These are phyloP conservation scores for Cicer arietinum DNA, from an alignment of 306 rosid genomes.

Conservation along the genomic window DNA sequence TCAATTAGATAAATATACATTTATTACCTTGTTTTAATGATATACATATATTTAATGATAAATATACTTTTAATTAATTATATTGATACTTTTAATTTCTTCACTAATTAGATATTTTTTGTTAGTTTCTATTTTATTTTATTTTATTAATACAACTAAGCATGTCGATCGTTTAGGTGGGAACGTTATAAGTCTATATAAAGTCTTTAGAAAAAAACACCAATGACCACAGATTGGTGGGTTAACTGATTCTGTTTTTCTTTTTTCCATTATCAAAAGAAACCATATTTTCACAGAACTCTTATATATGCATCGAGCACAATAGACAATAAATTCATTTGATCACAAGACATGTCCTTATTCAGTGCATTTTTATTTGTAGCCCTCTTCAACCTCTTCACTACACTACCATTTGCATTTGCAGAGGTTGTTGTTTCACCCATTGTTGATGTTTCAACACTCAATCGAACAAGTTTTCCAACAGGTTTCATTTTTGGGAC, in stretches of 20 bases:
- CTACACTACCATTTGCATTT: not conserved
- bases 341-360: constrained; percentile 20
- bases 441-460: constrained; percentile 40
- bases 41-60: too few species aligned
- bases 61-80: too few species aligned
- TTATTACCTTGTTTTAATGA: too few species aligned
- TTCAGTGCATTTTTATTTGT: not conserved
- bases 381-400: not conserved
- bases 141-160: too few species aligned
- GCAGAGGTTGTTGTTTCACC: constrained; percentile 1
- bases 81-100: too few species aligned
- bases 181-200: too few species aligned
- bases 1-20: too few species aligned
- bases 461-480: constrained; percentile 35
- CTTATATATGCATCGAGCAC: not conserved
- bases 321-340: not conserved
- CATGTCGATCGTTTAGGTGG: too few species aligned
- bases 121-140: too few species aligned
- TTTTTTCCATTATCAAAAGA: not conserved
- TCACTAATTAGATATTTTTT: too few species aligned
- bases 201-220: too few species aligned
- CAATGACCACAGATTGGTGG: too few species aligned
- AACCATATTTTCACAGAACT: not conserved
- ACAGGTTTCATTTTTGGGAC: constrained; percentile 36
- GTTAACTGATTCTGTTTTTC: not conserved